These are phyloP conservation scores for Aspergillus leporis DNA, from an alignment of 495 filamentous ascomycete genomes.

Conservation along the genomic window DNA sequence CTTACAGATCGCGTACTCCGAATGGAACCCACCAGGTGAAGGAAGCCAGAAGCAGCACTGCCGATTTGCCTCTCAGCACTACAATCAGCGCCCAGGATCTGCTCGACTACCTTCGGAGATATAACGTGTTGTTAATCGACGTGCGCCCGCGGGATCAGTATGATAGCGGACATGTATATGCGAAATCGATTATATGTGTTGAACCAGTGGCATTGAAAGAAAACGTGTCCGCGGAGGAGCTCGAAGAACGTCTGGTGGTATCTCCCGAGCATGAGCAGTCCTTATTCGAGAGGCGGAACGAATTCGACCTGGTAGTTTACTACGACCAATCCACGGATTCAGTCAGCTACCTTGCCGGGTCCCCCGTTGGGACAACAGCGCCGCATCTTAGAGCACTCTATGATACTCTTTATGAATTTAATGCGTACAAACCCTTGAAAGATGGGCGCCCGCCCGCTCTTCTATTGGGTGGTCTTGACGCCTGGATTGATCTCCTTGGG, in stretches of 20 bases:
- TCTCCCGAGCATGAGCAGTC: constrained; percentile 72
- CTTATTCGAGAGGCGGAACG: constrained; percentile 72
- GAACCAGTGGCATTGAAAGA: constrained; percentile 77
- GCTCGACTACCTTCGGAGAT: constrained; percentile 60
- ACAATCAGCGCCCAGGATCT: constrained; percentile 67
- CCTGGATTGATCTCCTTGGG: constrained; percentile 81
- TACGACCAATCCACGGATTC: constrained; percentile 74
- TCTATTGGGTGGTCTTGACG: constrained; percentile 76
- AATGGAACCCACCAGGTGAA: constrained; percentile 37
- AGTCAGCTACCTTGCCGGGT: constrained; percentile 49
- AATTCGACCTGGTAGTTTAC: constrained; percentile 85
- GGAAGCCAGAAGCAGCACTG: constrained; percentile 39
- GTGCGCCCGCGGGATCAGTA: constrained; percentile 79
- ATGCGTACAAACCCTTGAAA: constrained; percentile 72
- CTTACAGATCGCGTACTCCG: constrained; percentile 47
- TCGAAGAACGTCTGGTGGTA: constrained; percentile 79
- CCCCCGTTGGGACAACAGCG: constrained; percentile 49
- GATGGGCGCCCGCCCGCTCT: constrained; percentile 66
- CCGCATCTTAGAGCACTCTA: constrained; percentile 67
- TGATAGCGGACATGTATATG: constrained; percentile 84
- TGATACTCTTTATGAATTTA: constrained; percentile 80
- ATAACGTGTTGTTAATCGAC: constrained; percentile 79
- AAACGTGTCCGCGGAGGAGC: constrained; percentile 81
- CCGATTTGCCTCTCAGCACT: constrained; percentile 59
- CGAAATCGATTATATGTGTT: constrained; percentile 79